phyloP scores from a whole-genome alignment of 2,329 filamentous ascomycete genomes.

The Fusarium ramigenum region DNA sequence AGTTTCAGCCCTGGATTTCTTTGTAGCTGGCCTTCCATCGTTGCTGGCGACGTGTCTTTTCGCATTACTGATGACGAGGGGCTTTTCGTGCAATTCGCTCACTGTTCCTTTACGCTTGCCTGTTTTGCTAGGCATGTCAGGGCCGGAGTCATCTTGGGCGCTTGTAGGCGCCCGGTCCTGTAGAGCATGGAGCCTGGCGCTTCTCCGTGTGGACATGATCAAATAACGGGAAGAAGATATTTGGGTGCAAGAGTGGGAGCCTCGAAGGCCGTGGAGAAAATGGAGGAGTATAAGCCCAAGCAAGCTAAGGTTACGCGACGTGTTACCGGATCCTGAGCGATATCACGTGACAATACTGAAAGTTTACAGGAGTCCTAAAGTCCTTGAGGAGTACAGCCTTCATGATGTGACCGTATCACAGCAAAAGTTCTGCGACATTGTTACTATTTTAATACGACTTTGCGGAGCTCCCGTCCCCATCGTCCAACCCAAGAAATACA shows the following conservation, averaged over 20 bases:
- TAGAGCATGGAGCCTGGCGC: conserved; percentile 12
- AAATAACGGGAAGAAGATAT: no score
- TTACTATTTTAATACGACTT: not conserved
- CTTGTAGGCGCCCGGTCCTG: not conserved
- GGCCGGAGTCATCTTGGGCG: not conserved
- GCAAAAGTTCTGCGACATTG: not conserved
- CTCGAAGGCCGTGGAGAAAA: no score
- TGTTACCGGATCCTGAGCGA: not conserved
- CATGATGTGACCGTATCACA: not conserved
- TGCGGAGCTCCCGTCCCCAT: not conserved
- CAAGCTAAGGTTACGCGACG: not conserved
- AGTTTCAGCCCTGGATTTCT: not conserved
- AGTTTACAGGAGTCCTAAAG: not conserved
- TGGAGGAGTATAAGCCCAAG: not conserved
- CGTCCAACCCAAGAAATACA: not conserved
- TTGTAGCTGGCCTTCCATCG: not conserved
- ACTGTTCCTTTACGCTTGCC: conserved; percentile 11
- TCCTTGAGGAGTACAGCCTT: not conserved
- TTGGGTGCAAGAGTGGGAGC: not conserved
- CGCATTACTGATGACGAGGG: not conserved
- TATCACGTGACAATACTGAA: not conserved
- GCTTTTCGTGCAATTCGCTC: not conserved
- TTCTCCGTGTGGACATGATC: conserved; percentile 20
- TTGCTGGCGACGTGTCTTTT: not conserved
- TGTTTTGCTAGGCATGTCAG: not conserved